Evolutionary conservation across 306 rosid species (phyloP), one percentile per base, ranked within the genome.

Genomic region (Hippophae tibetana): DNA sequence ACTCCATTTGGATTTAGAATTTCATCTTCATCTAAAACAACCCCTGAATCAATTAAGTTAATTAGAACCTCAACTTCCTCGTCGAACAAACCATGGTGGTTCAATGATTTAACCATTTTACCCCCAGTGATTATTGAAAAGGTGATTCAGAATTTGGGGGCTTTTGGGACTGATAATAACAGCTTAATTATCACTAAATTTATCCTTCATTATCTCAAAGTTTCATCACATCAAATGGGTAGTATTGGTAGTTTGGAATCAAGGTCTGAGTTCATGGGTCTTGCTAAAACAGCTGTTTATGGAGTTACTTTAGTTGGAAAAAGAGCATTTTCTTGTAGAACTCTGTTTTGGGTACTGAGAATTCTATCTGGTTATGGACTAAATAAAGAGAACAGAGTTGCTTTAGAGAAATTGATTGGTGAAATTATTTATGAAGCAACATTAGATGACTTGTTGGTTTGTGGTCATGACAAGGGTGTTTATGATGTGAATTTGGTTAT

Each of bases 391-490:
- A 67, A 75, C 52, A 79, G 78, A 47, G 48, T 43, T 52, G 86
- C 78, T 47, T 62, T 86, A 72, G 95, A 89, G 78, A 78, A 63
- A 52, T 63, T 86, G 81, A 86, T 89, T 52, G 95, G 95, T 26
- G 82, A 80, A 23, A 63, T 64, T 74, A 68, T 86, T 61, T 81
- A 84, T 48, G 67, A 82, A 62, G 84, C 94, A 42, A 86, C 80
- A 18, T 47, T 89, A 64, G 97, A 89, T 66, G 95, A 84, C 62
- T 60, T 90, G 43, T 57, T 90, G 11, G 79, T 90, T 10, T 75
- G 78, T 13, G 82, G 88, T 6, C 61, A 72, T 42, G 75, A 77
- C 13, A 71, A 54, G 61, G 78, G 80, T 43, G 82, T 82, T 46
- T 79, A 83, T 76, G 95, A 86, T 76, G 92, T 86, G 27, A 71